Percentiles rank a stretch among this genome's conserved stretches.
These are phyloP conservation scores for Diaporthe sp. DNA, from an alignment of 2,329 filamentous ascomycete genomes.

Conservation along the genomic window DNA sequence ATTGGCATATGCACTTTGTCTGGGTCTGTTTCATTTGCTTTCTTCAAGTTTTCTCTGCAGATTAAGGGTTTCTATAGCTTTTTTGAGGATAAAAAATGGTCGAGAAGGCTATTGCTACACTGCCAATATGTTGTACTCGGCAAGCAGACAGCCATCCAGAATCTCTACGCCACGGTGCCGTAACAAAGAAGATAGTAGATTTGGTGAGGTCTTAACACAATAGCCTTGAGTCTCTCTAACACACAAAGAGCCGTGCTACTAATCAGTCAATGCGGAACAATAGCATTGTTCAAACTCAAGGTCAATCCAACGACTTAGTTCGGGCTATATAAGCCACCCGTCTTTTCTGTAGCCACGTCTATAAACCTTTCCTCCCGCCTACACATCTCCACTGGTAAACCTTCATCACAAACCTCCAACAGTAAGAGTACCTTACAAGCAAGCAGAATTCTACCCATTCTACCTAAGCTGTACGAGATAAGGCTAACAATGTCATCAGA, in stretches of 20 bases:
- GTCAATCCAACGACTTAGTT: background rate
- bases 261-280: background rate
- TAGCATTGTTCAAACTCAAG: background rate
- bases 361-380: background rate
- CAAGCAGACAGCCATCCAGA: too few relatives aligned
- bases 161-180: too few relatives aligned
- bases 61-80: too few relatives aligned
- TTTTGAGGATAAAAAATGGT: too few relatives aligned
- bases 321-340: background rate
- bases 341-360: background rate
- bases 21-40: too few relatives aligned
- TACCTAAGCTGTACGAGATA: background rate
- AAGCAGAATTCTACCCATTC: background rate
- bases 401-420: background rate
- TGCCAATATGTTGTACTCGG: fast-evolving
- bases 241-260: background rate
- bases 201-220: too few relatives aligned
- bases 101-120: too few relatives aligned
- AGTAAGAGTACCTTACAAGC: background rate
- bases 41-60: too few relatives aligned
- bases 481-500: background rate
- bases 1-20: too few relatives aligned
- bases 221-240: too few relatives aligned
- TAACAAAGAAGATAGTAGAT: too few relatives aligned
- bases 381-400: background rate